A percentile compares a stretch with the other conserved stretches of the same genome.
These are phyloP conservation scores for Auriscalpium orientale DNA, from an alignment of 768 basidiomycete species.

Conservation along the genomic window DNA sequence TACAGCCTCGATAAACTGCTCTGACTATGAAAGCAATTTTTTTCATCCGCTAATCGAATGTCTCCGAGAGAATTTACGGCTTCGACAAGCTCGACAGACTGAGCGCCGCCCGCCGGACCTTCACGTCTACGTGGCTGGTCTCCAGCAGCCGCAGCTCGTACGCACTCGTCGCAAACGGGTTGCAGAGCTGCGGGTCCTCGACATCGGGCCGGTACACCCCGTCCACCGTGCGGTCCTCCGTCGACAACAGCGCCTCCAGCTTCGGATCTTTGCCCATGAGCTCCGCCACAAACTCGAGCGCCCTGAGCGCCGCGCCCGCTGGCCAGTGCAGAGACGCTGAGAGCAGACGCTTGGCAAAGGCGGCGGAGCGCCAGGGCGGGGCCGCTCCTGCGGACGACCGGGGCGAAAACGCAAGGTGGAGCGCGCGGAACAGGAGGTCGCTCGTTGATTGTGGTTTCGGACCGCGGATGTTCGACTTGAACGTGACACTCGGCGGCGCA, in stretches of 20 bases:
- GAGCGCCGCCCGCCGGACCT: slow-evolving; percentile 59
- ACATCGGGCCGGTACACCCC: slow-evolving; percentile 82
- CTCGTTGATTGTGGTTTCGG: slow-evolving; percentile 32
- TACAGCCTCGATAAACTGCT: no score
- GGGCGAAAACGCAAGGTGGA: slow-evolving; percentile 76
- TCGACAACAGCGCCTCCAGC: slow-evolving; percentile 77
- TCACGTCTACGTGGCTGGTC: slow-evolving; percentile 54
- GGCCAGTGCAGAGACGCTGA: slow-evolving; percentile 79
- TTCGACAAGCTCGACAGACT: slow-evolving; percentile 40
- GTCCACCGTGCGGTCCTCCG: slow-evolving; percentile 78
- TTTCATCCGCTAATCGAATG: no score
- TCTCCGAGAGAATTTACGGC: neutral
- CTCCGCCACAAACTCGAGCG: slow-evolving; percentile 64
- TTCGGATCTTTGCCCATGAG: slow-evolving; percentile 72
- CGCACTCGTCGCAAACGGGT: slow-evolving; percentile 77
- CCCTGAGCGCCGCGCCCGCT: slow-evolving; percentile 50
- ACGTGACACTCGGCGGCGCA: slow-evolving; percentile 26
- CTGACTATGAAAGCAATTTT: no score
- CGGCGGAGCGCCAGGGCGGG: slow-evolving; percentile 73
- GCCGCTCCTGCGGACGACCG: slow-evolving; percentile 45
- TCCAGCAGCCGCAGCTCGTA: slow-evolving; percentile 74
- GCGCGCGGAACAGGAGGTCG: slow-evolving; percentile 81
- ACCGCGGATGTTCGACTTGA: slow-evolving; percentile 18
- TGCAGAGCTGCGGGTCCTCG: slow-evolving; percentile 81
- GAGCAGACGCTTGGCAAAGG: slow-evolving; percentile 91